phyloP scores from a whole-genome alignment of 2,329 filamentous ascomycete genomes.

The Stemphylium beticola region DNA sequence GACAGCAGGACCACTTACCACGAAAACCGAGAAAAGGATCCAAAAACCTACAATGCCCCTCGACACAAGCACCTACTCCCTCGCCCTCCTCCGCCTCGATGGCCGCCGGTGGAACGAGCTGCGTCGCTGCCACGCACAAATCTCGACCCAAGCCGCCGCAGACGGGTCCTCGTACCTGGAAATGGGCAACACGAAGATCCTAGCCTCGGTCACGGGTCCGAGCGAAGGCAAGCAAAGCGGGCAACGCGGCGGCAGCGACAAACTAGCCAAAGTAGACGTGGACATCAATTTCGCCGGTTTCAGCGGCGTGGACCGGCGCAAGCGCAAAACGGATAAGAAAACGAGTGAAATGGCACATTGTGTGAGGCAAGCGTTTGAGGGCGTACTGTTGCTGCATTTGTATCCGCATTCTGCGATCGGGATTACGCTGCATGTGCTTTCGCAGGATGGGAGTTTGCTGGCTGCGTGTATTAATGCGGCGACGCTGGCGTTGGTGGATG shows the following conservation, averaged over 20 bases:
- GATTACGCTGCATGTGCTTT: constrained; percentile 84
- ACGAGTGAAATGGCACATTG: constrained; percentile 81
- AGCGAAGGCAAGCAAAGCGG: constrained; percentile 68
- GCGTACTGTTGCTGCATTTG: constrained; percentile 81
- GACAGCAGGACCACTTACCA: no score
- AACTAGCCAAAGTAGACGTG: constrained; percentile 73
- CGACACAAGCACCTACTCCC: constrained; percentile 88
- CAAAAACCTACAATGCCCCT: constrained; percentile 92
- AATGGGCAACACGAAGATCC: constrained; percentile 96
- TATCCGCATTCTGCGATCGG: constrained; percentile 88
- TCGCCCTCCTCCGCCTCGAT: constrained; percentile 71
- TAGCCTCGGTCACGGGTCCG: constrained; percentile 89
- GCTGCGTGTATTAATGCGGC: constrained; percentile 90
- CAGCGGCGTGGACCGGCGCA: constrained; percentile 83
- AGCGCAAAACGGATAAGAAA: constrained; percentile 71
- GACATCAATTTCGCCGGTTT: constrained; percentile 88
- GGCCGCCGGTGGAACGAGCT: constrained; percentile 98
- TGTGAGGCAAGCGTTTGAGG: constrained; percentile 76
- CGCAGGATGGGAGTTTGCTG: constrained; percentile 87
- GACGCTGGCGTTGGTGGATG: constrained; percentile 90
- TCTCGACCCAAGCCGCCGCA: constrained; percentile 88
- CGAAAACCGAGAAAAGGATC: no score
- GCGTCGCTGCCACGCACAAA: constrained; percentile 83
- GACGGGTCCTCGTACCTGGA: constrained; percentile 94
- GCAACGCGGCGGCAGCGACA: constrained; percentile 54